phyloP scores from a whole-genome alignment of 345 rosid genomes.

The Zanthoxylum bungeanum region DNA sequence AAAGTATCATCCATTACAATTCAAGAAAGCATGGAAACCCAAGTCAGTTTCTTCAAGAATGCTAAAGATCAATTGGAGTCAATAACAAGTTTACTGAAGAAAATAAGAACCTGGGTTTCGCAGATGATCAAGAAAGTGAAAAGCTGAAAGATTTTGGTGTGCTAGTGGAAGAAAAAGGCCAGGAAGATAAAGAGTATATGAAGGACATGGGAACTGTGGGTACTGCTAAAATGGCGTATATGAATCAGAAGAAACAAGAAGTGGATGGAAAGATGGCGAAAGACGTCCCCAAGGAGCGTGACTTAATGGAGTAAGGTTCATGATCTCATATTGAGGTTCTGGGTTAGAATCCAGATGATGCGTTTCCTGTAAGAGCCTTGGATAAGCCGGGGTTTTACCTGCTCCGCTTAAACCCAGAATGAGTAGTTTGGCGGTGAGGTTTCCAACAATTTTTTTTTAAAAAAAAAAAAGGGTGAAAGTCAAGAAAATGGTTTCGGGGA shows the following conservation, averaged over 20 bases:
- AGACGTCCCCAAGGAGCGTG: no score
- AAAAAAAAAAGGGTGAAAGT: slow-evolving; percentile 43
- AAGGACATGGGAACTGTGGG: slow-evolving; percentile 21
- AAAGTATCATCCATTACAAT: slow-evolving; percentile 16
- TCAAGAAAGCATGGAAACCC: slow-evolving; percentile 15
- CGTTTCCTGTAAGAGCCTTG: no score
- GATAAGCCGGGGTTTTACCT: no score
- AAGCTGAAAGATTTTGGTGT: slow-evolving; percentile 9
- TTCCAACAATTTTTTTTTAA: no score
- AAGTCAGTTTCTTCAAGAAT: no score
- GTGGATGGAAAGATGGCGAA: slow-evolving; percentile 38
- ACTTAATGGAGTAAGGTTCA: no score
- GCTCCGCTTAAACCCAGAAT: no score
- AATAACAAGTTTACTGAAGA: neutral
- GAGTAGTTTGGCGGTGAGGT: no score
- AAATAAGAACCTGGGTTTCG: slow-evolving; percentile 17
- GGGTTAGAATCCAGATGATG: no score
- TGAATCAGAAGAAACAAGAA: slow-evolving; percentile 30
- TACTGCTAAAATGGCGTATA: slow-evolving; percentile 24
- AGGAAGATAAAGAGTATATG: slow-evolving; percentile 17
- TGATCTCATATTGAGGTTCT: no score
- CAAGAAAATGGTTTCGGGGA: slow-evolving; percentile 18
- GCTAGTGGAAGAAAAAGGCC: slow-evolving; percentile 9
- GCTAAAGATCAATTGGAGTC: slow-evolving; percentile 8
- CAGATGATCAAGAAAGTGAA: slow-evolving; percentile 20